These are phyloP conservation scores for Papilionanthe hybrid DNA, from an alignment of 116 monocot genomes.

Conservation along the genomic window DNA sequence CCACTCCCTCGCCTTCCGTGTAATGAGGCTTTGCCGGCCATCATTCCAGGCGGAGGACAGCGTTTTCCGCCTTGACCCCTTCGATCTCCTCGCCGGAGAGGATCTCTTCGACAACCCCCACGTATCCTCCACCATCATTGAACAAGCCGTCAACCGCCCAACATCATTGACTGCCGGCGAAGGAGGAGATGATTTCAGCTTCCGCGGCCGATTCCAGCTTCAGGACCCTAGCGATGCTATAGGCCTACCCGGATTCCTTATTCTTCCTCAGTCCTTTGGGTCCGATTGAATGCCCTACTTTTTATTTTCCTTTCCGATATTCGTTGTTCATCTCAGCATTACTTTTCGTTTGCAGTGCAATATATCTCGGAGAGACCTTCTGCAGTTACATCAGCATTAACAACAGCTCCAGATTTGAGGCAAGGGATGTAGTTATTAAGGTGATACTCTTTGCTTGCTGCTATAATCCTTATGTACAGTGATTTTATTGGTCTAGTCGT, in stretches of 20 bases:
- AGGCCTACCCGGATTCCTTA: constrained; percentile 70
- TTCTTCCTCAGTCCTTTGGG: constrained; percentile 98
- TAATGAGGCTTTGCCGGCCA: constrained; percentile 96
- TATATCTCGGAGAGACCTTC: constrained; percentile 91
- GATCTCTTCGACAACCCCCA: constrained; percentile 63
- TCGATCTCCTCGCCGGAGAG: constrained; percentile 81
- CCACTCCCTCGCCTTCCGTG: constrained; percentile 92
- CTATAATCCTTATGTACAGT: background rate
- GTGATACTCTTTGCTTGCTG: constrained; percentile 15
- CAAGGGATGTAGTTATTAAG: constrained; percentile 88
- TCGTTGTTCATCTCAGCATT: background rate
- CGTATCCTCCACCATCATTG: constrained; percentile 36
- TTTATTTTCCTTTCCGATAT: background rate
- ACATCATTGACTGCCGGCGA: background rate
- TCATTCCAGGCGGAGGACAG: constrained; percentile 74
- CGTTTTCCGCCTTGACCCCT: constrained; percentile 71
- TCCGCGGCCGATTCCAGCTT: constrained; percentile 65
- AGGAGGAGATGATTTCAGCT: constrained; percentile 53
- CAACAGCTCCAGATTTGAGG: constrained; percentile 90
- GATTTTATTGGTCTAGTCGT: background rate
- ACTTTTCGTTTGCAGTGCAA: constrained; percentile 42
- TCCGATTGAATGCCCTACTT: constrained; percentile 10
- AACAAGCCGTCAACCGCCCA: background rate
- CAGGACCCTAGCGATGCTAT: constrained; percentile 66
- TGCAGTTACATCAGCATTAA: constrained; percentile 97